Percentiles rank a stretch among this genome's conserved stretches.
These are phyloP conservation scores for Oryza coarctata DNA, from an alignment of 176 grass and related monocot species.

Conservation along the genomic window DNA sequence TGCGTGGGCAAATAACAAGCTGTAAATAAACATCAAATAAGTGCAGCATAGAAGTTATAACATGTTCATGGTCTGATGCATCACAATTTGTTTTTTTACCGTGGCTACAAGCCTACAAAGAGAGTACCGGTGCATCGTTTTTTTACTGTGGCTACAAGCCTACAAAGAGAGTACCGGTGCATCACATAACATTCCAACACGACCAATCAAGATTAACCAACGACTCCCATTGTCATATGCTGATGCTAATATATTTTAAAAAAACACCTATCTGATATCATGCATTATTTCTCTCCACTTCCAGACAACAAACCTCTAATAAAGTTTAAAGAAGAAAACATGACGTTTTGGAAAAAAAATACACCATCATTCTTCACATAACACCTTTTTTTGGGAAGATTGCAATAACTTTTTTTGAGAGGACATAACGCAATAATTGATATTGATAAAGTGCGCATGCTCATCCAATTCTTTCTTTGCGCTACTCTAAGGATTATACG, in stretches of 20 bases:
- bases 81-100: background rate
- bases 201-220: background rate
- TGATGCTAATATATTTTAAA: background rate
- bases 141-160: background rate
- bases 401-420: too few relatives aligned
- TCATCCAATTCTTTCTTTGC: background rate
- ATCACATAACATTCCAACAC: background rate
- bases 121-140: background rate
- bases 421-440: background rate
- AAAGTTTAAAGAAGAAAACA: slow-evolving; percentile 16
- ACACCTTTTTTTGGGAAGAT: background rate
- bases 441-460: background rate
- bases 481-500: background rate
- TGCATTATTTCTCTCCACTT: background rate
- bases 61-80: background rate
- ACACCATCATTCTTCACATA: background rate
- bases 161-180: background rate
- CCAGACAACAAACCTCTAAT: background rate
- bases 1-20: background rate
- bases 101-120: too few relatives aligned
- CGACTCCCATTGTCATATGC: background rate
- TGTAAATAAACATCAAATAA: background rate
- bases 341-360: background rate
- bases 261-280: background rate
- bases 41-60: background rate